Conservation (phyloP, 176 grass and related monocot species). For the Dactylis glomerata region DNA sequence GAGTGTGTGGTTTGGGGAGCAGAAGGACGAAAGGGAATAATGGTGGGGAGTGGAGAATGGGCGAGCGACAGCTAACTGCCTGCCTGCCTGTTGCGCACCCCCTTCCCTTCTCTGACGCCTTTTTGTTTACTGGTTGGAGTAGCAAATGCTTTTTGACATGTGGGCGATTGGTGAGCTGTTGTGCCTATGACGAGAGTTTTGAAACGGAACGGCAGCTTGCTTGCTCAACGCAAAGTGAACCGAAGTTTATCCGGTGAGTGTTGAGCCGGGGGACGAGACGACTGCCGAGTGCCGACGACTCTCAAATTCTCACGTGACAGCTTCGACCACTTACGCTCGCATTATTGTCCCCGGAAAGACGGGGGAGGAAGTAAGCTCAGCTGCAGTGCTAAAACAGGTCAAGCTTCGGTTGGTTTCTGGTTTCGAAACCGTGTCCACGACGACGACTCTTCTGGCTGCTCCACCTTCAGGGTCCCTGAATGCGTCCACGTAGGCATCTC, state of each 20-base stretch:
- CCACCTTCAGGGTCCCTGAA: too few relatives aligned
- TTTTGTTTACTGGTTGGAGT: not conserved
- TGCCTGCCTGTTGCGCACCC: constrained; percentile 26
- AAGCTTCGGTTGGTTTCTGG: not conserved
- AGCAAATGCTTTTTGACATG: not conserved
- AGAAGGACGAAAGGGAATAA: constrained; percentile 32
- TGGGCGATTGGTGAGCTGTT: not conserved
- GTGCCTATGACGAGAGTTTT: not conserved
- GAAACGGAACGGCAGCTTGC: not conserved
- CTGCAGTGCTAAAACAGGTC: not conserved
- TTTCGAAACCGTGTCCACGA: not conserved
- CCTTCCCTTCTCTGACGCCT: too few relatives aligned
- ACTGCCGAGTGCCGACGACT: too few relatives aligned
- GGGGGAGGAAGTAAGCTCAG: not conserved
- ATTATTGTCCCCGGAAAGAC: not conserved
- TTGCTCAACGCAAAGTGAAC: not conserved
- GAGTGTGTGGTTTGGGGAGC: not conserved
- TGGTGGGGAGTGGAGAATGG: constrained; percentile 23
- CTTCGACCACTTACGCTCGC: not conserved
- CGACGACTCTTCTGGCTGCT: not conserved
- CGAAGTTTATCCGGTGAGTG: not conserved
- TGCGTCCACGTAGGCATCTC: too few relatives aligned
- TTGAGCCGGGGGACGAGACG: not conserved
- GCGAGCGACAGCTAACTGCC: constrained; percentile 51
- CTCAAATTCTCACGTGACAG: not conserved